Percentiles rank a stretch among this genome's conserved stretches.
phyloP scores from a whole-genome alignment of 768 basidiomycete species.

The Boletus barrowsii region DNA sequence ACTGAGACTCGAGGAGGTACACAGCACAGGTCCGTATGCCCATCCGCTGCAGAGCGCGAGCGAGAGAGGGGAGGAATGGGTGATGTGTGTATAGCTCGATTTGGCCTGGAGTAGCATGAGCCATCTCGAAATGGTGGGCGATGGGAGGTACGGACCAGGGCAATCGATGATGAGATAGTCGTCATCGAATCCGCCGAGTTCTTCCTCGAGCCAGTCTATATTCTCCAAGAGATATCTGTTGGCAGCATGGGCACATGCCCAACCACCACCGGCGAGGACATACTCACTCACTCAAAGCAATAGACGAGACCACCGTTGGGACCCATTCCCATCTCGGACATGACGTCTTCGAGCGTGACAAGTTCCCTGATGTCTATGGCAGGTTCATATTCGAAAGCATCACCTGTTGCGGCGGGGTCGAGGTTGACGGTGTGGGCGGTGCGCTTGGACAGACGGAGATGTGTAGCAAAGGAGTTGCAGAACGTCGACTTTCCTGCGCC shows the following conservation, averaged over 20 bases:
- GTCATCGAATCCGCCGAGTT: slow-evolving; percentile 90
- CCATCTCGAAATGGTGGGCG: background rate
- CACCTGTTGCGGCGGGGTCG: slow-evolving; percentile 86
- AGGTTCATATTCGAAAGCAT: slow-evolving; percentile 90
- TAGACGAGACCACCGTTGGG: slow-evolving; percentile 97
- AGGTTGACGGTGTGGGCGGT: slow-evolving; percentile 93
- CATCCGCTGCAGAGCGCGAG: slow-evolving; percentile 68
- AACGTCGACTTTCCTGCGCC: slow-evolving; percentile 98
- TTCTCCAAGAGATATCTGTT: slow-evolving; percentile 91
- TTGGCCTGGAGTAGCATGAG: slow-evolving; percentile 58
- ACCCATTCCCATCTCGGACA: slow-evolving; percentile 91
- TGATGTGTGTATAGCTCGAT: slow-evolving; percentile 99
- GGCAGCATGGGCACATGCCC: background rate
- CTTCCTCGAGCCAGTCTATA: slow-evolving; percentile 98
- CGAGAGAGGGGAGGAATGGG: slow-evolving; percentile 89
- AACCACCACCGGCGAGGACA: background rate
- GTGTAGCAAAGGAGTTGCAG: slow-evolving; percentile 82
- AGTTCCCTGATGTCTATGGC: slow-evolving; percentile 92
- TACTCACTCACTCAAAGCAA: slow-evolving; percentile 97
- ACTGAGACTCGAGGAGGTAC: slow-evolving; percentile 96
- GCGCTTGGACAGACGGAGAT: slow-evolving; percentile 78
- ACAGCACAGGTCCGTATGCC: slow-evolving; percentile 85
- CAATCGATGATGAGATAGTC: slow-evolving; percentile 95
- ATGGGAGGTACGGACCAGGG: slow-evolving; percentile 54
- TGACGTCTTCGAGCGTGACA: slow-evolving; percentile 90